Evolutionary conservation across 1,284 basidiomycete species (phyloP).

Genomic region (Singerocomus inundabilis): DNA sequence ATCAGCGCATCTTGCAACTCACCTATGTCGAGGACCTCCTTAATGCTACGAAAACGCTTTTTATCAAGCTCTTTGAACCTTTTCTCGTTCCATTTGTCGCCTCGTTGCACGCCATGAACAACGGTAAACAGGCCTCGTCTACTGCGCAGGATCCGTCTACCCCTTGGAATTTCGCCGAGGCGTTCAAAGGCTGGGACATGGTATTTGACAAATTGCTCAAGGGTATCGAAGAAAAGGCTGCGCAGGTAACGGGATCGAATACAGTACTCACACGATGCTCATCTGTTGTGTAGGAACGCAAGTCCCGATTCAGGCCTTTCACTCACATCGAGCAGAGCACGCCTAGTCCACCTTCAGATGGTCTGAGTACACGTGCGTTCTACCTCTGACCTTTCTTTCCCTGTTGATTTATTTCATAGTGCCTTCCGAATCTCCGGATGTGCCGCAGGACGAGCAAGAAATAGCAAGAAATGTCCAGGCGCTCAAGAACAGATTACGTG

Average conservation of each 20-base stretch:
- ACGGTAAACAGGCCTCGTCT: constrained; percentile 38
- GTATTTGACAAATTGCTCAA: constrained; percentile 78
- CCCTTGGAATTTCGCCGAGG: constrained; percentile 67
- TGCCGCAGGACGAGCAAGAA: constrained; percentile 76
- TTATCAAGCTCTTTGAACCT: constrained; percentile 82
- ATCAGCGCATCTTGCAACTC: constrained; percentile 94
- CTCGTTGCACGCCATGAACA: constrained; percentile 66
- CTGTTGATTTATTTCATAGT: constrained; percentile 36
- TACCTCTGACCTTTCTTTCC: background rate
- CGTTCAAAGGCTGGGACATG: constrained; percentile 80
- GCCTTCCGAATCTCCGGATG: constrained; percentile 56
- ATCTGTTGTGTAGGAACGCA: constrained; percentile 55
- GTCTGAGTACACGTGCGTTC: constrained; percentile 49
- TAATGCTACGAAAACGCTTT: constrained; percentile 75
- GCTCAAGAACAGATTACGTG: constrained; percentile 79
- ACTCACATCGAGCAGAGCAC: constrained; percentile 39
- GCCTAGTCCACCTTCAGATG: constrained; percentile 58
- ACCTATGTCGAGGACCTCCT: constrained; percentile 92
- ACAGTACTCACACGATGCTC: background rate
- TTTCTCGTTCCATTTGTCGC: constrained; percentile 80
- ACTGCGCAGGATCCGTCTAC: constrained; percentile 38
- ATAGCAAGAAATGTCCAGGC: constrained; percentile 93
- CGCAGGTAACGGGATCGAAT: constrained; percentile 46
- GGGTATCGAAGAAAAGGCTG: constrained; percentile 73
- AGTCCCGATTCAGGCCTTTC: constrained; percentile 53